These are phyloP conservation scores for Pythium aristosporum DNA, from an alignment of 352 stramenopile genomes.

Conservation along the genomic window DNA sequence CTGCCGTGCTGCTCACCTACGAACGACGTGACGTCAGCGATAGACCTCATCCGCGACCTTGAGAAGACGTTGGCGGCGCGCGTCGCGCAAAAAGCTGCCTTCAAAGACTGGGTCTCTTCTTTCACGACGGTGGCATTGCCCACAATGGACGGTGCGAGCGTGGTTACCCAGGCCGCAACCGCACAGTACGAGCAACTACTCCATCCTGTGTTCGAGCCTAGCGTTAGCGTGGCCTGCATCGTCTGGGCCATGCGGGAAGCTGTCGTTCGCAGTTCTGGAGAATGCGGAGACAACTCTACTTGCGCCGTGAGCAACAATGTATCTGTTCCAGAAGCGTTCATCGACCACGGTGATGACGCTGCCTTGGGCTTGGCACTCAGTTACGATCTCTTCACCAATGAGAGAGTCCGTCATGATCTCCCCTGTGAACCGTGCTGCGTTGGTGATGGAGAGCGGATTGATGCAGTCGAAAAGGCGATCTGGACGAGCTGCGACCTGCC, in stretches of 20 bases:
- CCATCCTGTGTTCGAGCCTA: conserved; percentile 39
- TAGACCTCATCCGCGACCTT: conserved; percentile 41
- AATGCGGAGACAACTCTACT: not conserved
- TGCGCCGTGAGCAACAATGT: conserved; percentile 11
- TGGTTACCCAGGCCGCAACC: not conserved
- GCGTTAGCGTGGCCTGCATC: conserved; percentile 47
- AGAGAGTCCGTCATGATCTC: not conserved
- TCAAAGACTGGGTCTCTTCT: conserved; percentile 60
- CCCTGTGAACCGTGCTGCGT: conserved; percentile 32
- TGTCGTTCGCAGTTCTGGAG: conserved; percentile 19
- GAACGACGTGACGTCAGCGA: conserved; percentile 23
- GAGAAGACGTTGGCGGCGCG: conserved; percentile 32
- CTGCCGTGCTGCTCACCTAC: conserved; percentile 29
- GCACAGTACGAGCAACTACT: conserved; percentile 41
- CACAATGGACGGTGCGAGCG: not conserved
- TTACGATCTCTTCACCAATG: conserved; percentile 27
- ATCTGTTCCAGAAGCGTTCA: conserved; percentile 37
- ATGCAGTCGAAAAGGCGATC: conserved; percentile 53
- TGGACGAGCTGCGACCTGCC: conserved; percentile 59
- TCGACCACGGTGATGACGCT: conserved; percentile 47
- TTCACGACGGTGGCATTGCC: conserved; percentile 42
- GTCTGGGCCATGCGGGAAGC: conserved; percentile 56
- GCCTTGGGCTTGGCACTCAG: conserved; percentile 34
- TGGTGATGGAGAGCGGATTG: conserved; percentile 28
- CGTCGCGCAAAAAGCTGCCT: conserved; percentile 48